phyloP scores from a whole-genome alignment of 192 early-diverging fungal species.

The Coemansia reversa region DNA sequence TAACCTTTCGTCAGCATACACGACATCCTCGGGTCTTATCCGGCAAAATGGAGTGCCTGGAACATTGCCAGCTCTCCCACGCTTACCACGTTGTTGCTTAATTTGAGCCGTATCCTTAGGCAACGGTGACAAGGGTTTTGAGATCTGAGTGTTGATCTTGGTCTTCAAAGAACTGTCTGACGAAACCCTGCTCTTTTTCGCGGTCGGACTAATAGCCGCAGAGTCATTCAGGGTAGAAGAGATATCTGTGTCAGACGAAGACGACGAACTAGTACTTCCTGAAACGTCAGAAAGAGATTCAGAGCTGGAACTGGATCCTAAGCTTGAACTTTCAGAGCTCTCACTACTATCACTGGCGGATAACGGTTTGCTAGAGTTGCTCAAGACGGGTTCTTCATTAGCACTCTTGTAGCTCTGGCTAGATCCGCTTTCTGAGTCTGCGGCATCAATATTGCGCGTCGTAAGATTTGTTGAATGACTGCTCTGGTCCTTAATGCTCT shows the following conservation, averaged over 20 bases:
- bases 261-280: constrained; percentile 20
- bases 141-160: constrained; percentile 5
- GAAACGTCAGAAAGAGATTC: constrained; percentile 11
- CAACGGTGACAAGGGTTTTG: constrained; percentile 1
- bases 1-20: constrained; percentile 73
- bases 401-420: constrained; percentile 22
- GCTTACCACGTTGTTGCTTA: constrained; percentile 8
- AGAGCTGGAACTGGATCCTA: constrained; percentile 14
- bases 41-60: constrained; percentile 78
- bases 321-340: not conserved
- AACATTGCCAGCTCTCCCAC: constrained; percentile 18
- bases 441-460: not conserved
- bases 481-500: not conserved
- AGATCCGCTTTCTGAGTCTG: constrained; percentile 40
- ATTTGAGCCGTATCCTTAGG: constrained; percentile 4
- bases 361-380: too few species aligned
- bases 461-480: not conserved
- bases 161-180: constrained; percentile 18
- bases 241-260: constrained; percentile 25
- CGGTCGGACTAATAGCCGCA: constrained; percentile 4
- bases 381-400: not conserved
- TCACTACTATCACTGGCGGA: not conserved
- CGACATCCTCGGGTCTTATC: constrained; percentile 77
- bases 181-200: constrained; percentile 53
- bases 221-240: constrained; percentile 4